A percentile compares a stretch with the other conserved stretches of the same genome.
phyloP scores from a whole-genome alignment of 352 stramenopile genomes.

The Phytophthora pisi region DNA sequence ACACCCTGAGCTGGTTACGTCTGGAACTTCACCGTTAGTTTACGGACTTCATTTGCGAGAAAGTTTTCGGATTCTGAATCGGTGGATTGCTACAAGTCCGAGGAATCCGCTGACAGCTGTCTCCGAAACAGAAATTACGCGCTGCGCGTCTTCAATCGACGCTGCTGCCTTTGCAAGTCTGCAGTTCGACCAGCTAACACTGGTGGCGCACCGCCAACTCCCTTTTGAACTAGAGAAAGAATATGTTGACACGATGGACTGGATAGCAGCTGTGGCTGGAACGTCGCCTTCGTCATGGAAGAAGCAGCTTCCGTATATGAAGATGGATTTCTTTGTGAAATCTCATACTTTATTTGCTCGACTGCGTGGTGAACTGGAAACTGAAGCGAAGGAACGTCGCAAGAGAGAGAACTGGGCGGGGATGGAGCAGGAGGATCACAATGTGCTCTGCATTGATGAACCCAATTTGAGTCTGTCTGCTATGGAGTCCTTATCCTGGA shows the following conservation, averaged over 20 bases:
- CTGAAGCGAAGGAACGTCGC: slow-evolving; percentile 32
- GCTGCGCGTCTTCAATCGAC: slow-evolving; percentile 37
- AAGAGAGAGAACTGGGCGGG: slow-evolving; percentile 22
- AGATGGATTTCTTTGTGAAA: slow-evolving; percentile 49
- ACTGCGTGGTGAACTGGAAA: slow-evolving; percentile 40
- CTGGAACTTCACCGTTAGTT: slow-evolving; percentile 44
- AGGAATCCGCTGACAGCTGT: slow-evolving; percentile 53
- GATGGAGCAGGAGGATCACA: slow-evolving; percentile 40
- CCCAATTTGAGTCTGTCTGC: slow-evolving; percentile 12
- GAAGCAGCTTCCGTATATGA: slow-evolving; percentile 36
- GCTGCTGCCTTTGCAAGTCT: slow-evolving; percentile 49
- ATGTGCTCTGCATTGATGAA: slow-evolving; percentile 26
- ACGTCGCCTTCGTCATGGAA: slow-evolving; percentile 2
- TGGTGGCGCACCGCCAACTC: slow-evolving; percentile 36
- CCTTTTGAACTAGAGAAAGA: slow-evolving; percentile 43
- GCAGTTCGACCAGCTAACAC: slow-evolving; percentile 61
- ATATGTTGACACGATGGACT: slow-evolving; percentile 40
- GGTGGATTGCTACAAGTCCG: slow-evolving; percentile 51
- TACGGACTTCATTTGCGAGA: slow-evolving; percentile 52
- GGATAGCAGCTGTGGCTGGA: slow-evolving; percentile 23
- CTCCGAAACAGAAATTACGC: slow-evolving; percentile 33
- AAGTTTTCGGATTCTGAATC: slow-evolving; percentile 59
- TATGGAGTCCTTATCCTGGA: not conserved
- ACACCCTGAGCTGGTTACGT: slow-evolving; percentile 49
- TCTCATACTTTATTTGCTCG: slow-evolving; percentile 46